Percentiles rank a stretch among this genome's conserved stretches.
phyloP scores from a whole-genome alignment of 768 basidiomycete species.

The Leccinum barrowsii region DNA sequence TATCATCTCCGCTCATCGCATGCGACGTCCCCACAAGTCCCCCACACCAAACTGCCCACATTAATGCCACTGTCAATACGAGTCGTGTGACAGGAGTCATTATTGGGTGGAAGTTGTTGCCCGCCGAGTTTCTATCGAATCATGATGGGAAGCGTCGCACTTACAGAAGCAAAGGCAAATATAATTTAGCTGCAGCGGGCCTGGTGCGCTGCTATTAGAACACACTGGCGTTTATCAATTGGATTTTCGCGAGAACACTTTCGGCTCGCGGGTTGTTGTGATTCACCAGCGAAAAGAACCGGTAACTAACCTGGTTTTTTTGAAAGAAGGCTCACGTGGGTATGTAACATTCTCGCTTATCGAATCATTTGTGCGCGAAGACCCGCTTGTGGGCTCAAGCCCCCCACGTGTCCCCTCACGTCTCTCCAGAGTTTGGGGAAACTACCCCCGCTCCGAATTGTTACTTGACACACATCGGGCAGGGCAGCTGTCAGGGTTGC shows the following conservation, averaged over 20 bases:
- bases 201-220: neutral
- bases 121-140: neutral
- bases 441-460: neutral
- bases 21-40: neutral
- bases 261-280: neutral
- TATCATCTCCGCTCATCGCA: neutral
- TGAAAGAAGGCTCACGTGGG: neutral
- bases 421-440: neutral
- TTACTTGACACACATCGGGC: neutral
- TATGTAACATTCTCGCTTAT: neutral
- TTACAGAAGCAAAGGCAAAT: neutral
- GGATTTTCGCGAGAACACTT: neutral
- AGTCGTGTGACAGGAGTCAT: neutral
- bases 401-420: neutral
- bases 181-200: neutral
- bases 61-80: neutral
- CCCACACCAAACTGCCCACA: neutral
- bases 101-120: neutral
- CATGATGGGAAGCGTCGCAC: neutral
- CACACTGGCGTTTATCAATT: neutral
- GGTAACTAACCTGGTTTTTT: neutral
- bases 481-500: neutral
- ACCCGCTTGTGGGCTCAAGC: neutral
- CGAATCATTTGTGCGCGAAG: neutral
- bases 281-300: neutral